Percentiles rank a stretch among this genome's conserved stretches.
Evolutionary conservation across 2,329 filamentous ascomycete species (phyloP).

Genomic region (Tricladium varicosporioides): DNA sequence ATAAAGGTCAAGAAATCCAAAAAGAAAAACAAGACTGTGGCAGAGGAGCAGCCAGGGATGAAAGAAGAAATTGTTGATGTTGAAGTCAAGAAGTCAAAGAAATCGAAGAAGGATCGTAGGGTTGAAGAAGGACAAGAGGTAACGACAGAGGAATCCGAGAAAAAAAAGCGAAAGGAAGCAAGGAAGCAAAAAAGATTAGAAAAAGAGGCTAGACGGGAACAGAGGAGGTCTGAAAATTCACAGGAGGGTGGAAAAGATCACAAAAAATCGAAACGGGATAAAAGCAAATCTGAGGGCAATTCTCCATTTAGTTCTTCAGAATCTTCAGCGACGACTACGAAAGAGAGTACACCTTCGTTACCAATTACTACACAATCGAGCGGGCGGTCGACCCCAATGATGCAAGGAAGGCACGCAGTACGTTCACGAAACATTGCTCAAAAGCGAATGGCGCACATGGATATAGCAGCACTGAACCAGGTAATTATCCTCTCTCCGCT

Average conservation of each 20-base stretch:
- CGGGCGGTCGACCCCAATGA: constrained; percentile 46
- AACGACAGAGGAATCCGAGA: constrained; percentile 30
- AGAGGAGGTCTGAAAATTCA: constrained; percentile 33
- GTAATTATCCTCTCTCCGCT: constrained; percentile 45
- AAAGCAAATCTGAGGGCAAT: constrained; percentile 37
- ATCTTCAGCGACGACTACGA: constrained; percentile 17
- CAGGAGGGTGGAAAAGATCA: constrained; percentile 37
- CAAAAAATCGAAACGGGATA: constrained; percentile 39
- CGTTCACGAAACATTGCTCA: constrained; percentile 82
- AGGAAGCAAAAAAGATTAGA: constrained; percentile 42
- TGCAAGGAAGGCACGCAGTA: constrained; percentile 64
- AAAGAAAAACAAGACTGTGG: constrained; percentile 37
- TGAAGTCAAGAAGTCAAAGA: constrained; percentile 37
- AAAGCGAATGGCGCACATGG: constrained; percentile 79
- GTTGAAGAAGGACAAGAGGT: constrained; percentile 19
- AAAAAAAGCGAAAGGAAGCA: constrained; percentile 34
- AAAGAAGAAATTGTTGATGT: neutral
- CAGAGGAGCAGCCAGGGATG: constrained; percentile 17
- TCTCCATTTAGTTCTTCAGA: constrained; percentile 21
- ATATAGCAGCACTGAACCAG: constrained; percentile 82
- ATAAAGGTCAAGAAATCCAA: constrained; percentile 34
- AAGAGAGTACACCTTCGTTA: constrained; percentile 28
- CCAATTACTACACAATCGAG: constrained; percentile 38
- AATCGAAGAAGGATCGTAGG: constrained; percentile 29
- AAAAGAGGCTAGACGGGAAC: constrained; percentile 41